phyloP scores from a whole-genome alignment of 352 stramenopile species.

The Peronospora farinosa region DNA sequence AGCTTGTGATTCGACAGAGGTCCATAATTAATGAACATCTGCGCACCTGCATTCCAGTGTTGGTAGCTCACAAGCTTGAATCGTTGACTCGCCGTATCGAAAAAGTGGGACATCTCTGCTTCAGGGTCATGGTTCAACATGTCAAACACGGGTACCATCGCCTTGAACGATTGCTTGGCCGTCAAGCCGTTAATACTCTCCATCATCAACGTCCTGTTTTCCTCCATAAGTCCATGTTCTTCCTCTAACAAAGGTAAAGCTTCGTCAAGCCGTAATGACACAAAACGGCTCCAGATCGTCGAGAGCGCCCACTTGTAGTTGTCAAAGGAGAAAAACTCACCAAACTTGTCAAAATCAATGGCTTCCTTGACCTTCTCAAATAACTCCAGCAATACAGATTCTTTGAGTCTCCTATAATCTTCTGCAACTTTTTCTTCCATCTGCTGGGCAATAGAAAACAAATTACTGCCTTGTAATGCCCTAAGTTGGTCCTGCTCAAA shows the following conservation, averaged over 20 bases:
- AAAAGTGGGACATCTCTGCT: conserved; percentile 68
- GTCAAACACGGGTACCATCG: conserved; percentile 82
- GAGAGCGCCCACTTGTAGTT: conserved; percentile 82
- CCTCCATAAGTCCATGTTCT: conserved; percentile 12
- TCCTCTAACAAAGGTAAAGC: conserved; percentile 7
- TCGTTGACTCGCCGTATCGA: conserved; percentile 37
- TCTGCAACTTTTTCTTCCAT: conserved; percentile 47
- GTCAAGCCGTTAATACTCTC: not conserved
- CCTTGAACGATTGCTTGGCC: conserved; percentile 48
- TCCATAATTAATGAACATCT: conserved; percentile 81
- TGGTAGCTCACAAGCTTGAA: conserved; percentile 73
- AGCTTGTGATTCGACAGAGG: conserved; percentile 80
- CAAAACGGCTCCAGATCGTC: conserved; percentile 83
- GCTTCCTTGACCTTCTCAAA: conserved; percentile 33
- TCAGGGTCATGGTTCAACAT: conserved; percentile 82
- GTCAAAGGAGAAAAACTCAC: conserved; percentile 51
- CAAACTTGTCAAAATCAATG: conserved; percentile 26
- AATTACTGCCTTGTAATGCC: conserved; percentile 48
- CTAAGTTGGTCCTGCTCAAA: conserved; percentile 40
- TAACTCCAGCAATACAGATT: conserved; percentile 42
- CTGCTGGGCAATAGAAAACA: conserved; percentile 59
- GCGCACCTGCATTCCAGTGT: conserved; percentile 58
- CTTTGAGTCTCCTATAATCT: conserved; percentile 42
- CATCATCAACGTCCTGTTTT: not conserved
- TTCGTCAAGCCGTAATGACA: conserved; percentile 49